Evolutionary conservation across 2,329 filamentous ascomycete genomes (phyloP).

Genomic region (Monilinia aucupariae): DNA sequence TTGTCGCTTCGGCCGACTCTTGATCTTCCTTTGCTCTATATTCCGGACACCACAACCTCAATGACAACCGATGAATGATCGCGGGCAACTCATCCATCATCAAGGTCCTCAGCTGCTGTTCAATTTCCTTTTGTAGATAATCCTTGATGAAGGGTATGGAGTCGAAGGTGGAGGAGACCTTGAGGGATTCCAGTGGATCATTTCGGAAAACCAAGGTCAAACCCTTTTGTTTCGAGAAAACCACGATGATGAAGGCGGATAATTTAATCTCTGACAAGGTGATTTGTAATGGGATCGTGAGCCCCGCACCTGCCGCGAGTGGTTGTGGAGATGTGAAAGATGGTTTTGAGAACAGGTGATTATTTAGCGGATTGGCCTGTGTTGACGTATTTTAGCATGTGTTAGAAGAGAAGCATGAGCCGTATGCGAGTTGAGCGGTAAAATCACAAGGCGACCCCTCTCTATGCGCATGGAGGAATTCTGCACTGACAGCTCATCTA

Average conservation of each 20-base stretch:
- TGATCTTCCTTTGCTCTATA: constrained; percentile 64
- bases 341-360: constrained; percentile 86
- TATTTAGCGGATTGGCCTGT: constrained; percentile 90
- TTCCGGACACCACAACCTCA: constrained; percentile 86
- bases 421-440: neutral
- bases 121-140: constrained; percentile 93
- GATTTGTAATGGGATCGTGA: constrained; percentile 97
- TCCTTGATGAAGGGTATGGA: constrained; percentile 97
- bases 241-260: constrained; percentile 93
- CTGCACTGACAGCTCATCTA: constrained; percentile 10
- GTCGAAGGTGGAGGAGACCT: constrained; percentile 98
- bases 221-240: constrained; percentile 96
- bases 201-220: constrained; percentile 96
- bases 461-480: constrained; percentile 1
- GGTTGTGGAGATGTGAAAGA: constrained; percentile 89
- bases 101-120: constrained; percentile 81
- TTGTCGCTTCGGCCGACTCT: constrained; percentile 45
- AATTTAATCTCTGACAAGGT: constrained; percentile 93
- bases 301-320: constrained; percentile 79
- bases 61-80: constrained; percentile 87
- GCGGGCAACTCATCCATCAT: constrained; percentile 98
- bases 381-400: constrained; percentile 46
- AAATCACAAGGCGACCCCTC: neutral
- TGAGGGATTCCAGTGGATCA: constrained; percentile 94
- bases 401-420: constrained; percentile 30